Percentiles rank a stretch among this genome's conserved stretches.
Evolutionary conservation across 768 basidiomycete genomes (phyloP).

Genomic region (Harrya chromipes): DNA sequence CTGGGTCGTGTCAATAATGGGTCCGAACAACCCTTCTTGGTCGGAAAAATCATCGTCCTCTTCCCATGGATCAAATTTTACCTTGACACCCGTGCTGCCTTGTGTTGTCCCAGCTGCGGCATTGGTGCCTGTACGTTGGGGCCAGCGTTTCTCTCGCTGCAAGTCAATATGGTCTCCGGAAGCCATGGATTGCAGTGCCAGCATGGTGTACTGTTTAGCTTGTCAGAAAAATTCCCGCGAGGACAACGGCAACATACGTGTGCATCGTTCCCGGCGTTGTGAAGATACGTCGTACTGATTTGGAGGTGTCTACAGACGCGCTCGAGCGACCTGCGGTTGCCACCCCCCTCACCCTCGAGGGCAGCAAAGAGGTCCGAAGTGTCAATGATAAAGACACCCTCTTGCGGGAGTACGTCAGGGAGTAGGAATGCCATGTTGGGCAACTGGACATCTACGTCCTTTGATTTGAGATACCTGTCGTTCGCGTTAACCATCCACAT

Average conservation of each 20-base stretch:
- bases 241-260: constrained; percentile 45
- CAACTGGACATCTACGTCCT: constrained; percentile 49
- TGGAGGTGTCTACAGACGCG: constrained; percentile 63
- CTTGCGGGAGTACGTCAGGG: constrained; percentile 51
- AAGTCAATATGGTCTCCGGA: constrained; percentile 67
- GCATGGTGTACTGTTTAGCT: constrained; percentile 61
- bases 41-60: constrained; percentile 51
- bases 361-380: constrained; percentile 75
- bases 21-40: constrained; percentile 38
- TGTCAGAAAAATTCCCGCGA: background rate
- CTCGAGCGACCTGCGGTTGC: constrained; percentile 54
- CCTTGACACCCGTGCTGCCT: constrained; percentile 39
- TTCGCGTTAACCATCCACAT: background rate
- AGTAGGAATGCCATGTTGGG: constrained; percentile 50
- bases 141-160: constrained; percentile 81
- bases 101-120: constrained; percentile 17
- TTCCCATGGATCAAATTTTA: constrained; percentile 57
- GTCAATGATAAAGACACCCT: constrained; percentile 65
- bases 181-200: constrained; percentile 68
- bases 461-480: constrained; percentile 51
- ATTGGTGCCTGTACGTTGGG: constrained; percentile 44
- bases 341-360: constrained; percentile 57
- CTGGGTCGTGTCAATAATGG: constrained; percentile 15
- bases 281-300: constrained; percentile 52
- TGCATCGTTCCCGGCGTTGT: constrained; percentile 89